Percentiles rank a stretch among this genome's conserved stretches.
phyloP scores from a whole-genome alignment of 2,329 filamentous ascomycete species.

The Lizonia empirigonia region DNA sequence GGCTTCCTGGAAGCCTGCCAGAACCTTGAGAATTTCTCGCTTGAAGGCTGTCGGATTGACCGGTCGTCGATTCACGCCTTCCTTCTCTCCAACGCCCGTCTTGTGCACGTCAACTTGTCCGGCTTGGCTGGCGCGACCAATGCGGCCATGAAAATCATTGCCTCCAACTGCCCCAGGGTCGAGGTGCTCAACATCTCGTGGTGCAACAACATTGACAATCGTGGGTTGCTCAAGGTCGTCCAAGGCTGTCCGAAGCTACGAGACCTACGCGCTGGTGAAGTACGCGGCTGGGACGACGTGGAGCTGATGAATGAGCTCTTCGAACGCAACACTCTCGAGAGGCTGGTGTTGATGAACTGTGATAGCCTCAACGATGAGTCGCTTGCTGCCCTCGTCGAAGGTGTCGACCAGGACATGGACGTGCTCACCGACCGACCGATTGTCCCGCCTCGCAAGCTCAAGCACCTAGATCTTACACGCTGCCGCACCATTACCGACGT shows the following conservation, averaged over 20 bases:
- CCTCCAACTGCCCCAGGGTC: slow-evolving; percentile 78
- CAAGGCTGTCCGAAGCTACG: slow-evolving; percentile 73
- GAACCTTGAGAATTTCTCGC: slow-evolving; percentile 84
- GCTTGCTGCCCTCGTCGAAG: slow-evolving; percentile 75
- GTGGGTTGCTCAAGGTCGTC: slow-evolving; percentile 74
- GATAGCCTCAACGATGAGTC: slow-evolving; percentile 76
- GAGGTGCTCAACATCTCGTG: slow-evolving; percentile 88
- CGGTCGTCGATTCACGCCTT: slow-evolving; percentile 77
- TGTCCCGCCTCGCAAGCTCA: slow-evolving; percentile 77
- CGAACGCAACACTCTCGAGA: slow-evolving; percentile 78
- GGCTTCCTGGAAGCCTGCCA: slow-evolving; percentile 81
- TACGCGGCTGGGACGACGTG: slow-evolving; percentile 76
- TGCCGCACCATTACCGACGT: slow-evolving; percentile 75
- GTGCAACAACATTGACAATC: slow-evolving; percentile 84
- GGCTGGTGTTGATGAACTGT: slow-evolving; percentile 81
- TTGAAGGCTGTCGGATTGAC: slow-evolving; percentile 89
- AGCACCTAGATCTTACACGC: slow-evolving; percentile 83
- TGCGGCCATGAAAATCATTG: slow-evolving; percentile 83
- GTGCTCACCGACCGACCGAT: slow-evolving; percentile 76
- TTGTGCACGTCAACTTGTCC: slow-evolving; percentile 86
- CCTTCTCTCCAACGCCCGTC: slow-evolving; percentile 75
- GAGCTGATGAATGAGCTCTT: slow-evolving; percentile 78
- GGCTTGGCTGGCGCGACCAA: slow-evolving; percentile 82
- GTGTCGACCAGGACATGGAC: slow-evolving; percentile 77
- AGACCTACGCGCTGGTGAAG: slow-evolving; percentile 82